Base-by-base conservation (phyloP, 352 stramenopile genomes). In the Phytophthora megakarya region DNA sequence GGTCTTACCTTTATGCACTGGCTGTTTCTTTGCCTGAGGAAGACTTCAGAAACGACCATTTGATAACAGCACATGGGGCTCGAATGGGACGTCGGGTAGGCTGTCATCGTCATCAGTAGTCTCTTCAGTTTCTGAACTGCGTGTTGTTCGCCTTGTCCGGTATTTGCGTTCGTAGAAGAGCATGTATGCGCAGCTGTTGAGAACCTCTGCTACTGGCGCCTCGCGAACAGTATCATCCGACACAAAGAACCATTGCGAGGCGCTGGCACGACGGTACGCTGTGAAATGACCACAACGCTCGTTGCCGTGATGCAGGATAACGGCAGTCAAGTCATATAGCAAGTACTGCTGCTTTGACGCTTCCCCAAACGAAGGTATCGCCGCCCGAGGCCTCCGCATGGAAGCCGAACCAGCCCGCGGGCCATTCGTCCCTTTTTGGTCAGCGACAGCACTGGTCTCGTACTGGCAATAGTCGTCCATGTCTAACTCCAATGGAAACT, bases 111-210 rank as follows among this genome's bases (percentile, higher is more conserved):
- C 73, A 26, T 84, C 65, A 11, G 64, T 76, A 13, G 50, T 76
- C 42, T 74, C 53, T 39, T 71, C 65, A 0, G 63, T 81, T 46
- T 69, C 77, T 8, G 51, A 73, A 43, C 60, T 80, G 18, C 73
- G 65, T 33, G 50, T 61, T 49, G 33, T 65, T n/a, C 54, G 63
- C 68, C 79, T 82, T 16, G 70, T 60, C 26, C 78, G 73, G 45
- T 73, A 63, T 44, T 90, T 91, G 21, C 86, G 88, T 65, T 95
- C 85, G 70, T 96, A 96, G 61, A 96, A 95, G n/a, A 96, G 60
- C 84, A 96, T 93, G 72, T 96, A 96, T 28, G 88, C 88, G 44
- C 89, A 93, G 47, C 82, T 89, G 22, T 61, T 61, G 33, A 92
- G 65, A 42, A 96, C 86, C 52, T 95, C 82, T 28, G 78, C 63